These are phyloP conservation scores for Nakaseomyces uthaithaninus DNA, from an alignment of 1,139 yeast species.

Conservation along the genomic window DNA sequence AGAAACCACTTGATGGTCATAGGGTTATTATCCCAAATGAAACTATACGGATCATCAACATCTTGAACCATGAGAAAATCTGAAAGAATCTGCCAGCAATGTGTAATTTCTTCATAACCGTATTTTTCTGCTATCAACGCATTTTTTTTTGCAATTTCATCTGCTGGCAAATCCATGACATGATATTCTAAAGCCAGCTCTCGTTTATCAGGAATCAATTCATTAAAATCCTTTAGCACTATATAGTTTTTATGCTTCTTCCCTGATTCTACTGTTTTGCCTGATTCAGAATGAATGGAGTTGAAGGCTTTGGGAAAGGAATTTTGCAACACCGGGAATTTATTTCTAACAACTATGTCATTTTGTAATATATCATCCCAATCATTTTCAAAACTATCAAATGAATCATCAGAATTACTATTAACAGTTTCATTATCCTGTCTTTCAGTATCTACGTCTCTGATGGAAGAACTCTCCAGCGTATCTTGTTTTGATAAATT, in stretches of 20 bases:
- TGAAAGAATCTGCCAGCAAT: slow-evolving; percentile 67
- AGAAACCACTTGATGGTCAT: slow-evolving; percentile 74
- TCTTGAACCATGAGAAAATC: slow-evolving; percentile 26
- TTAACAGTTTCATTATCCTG: neutral
- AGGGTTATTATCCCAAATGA: slow-evolving; percentile 77
- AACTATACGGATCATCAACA: slow-evolving; percentile 31
- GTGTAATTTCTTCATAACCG: slow-evolving; percentile 56
- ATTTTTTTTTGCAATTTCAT: slow-evolving; percentile 58
- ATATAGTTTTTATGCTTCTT: slow-evolving; percentile 43
- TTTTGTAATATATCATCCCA: slow-evolving; percentile 37
- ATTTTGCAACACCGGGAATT: slow-evolving; percentile 29
- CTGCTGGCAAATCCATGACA: slow-evolving; percentile 60
- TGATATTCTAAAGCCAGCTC: slow-evolving; percentile 73
- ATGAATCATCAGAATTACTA: slow-evolving; percentile 32
- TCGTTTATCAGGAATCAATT: slow-evolving; percentile 66
- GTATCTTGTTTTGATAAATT: slow-evolving; percentile 1
- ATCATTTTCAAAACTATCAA: slow-evolving; percentile 34
- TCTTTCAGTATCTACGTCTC: neutral
- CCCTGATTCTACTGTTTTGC: slow-evolving; percentile 23
- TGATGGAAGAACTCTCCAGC: neutral
- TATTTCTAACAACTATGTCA: slow-evolving; percentile 33
- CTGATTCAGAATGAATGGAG: slow-evolving; percentile 25
- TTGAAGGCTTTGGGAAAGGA: slow-evolving; percentile 22
- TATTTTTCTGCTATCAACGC: slow-evolving; percentile 60
- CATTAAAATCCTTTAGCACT: slow-evolving; percentile 55